Percentiles rank a stretch among this genome's conserved stretches.
phyloP scores from a whole-genome alignment of 352 stramenopile species.

The Thalassiosira hispida region DNA sequence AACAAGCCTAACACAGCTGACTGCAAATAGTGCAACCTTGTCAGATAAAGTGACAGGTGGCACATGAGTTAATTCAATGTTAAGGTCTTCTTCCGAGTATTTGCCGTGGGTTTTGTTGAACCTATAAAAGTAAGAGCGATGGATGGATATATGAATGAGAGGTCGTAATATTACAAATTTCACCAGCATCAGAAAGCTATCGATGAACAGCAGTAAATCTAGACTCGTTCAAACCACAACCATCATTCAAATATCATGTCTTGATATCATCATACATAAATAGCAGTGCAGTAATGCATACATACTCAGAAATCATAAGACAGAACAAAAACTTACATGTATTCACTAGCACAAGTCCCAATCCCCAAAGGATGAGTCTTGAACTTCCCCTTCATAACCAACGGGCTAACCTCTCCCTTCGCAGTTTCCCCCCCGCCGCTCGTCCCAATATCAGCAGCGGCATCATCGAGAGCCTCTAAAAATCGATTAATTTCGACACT shows the following conservation, averaged over 20 bases:
- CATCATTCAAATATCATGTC: neutral
- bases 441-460: constrained; percentile 1
- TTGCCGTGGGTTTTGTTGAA: constrained; percentile 58
- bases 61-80: constrained; percentile 77
- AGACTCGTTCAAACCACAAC: neutral
- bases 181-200: too few relatives aligned
- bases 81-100: constrained; percentile 69
- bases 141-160: neutral
- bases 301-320: neutral
- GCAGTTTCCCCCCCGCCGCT: neutral
- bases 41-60: constrained; percentile 57
- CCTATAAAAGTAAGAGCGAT: constrained; percentile 10
- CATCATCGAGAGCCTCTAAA: constrained; percentile 69
- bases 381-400: constrained; percentile 30
- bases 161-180: too few relatives aligned
- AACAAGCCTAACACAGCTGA: constrained; percentile 61
- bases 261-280: too few relatives aligned
- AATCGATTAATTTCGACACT: constrained; percentile 66
- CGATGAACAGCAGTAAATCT: neutral
- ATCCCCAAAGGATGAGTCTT: constrained; percentile 70
- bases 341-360: constrained; percentile 69
- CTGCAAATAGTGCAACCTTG: constrained; percentile 57
- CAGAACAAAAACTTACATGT: constrained; percentile 43
- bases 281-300: too few relatives aligned
- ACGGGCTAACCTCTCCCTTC: too few relatives aligned